Percentiles rank a stretch among this genome's conserved stretches.
phyloP scores from a whole-genome alignment of 768 basidiomycete species.

The Nevesoporus exiguus region DNA sequence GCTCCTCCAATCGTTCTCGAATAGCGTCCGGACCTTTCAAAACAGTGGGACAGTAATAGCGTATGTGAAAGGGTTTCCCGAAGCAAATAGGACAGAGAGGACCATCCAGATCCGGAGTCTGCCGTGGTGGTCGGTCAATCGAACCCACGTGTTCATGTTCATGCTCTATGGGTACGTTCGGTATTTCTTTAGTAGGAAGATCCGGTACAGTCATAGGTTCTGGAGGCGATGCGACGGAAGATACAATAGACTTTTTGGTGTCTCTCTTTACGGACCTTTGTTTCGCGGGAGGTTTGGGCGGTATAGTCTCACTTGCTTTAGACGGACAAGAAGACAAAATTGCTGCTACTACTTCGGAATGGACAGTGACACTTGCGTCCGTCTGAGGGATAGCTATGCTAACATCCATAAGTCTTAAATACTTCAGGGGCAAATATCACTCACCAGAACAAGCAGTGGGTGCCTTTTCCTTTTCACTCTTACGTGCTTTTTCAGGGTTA shows the following conservation, averaged over 20 bases:
- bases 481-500: constrained; percentile 8
- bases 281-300: constrained; percentile 7
- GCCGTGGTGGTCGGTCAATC: background rate
- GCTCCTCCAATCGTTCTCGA: constrained; percentile 42
- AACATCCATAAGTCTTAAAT: constrained; percentile 18
- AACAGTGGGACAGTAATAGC: constrained; percentile 49
- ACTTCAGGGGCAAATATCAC: constrained; percentile 2
- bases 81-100: constrained; percentile 46
- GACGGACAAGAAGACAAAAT: constrained; percentile 12
- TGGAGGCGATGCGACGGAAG: background rate
- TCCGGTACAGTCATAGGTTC: background rate
- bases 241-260: constrained; percentile 2
- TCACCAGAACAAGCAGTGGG: constrained; percentile 13
- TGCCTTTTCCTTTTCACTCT: background rate
- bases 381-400: constrained; percentile 23
- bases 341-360: constrained; percentile 18
- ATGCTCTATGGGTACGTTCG: background rate
- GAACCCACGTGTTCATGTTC: background rate
- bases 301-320: constrained; percentile 1
- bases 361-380: constrained; percentile 15
- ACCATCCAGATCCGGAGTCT: constrained; percentile 1
- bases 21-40: constrained; percentile 41
- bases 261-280: constrained; percentile 8
- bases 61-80: constrained; percentile 42
- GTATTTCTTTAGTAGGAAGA: background rate